Conservation (phyloP, 331 rosid species). For the Telfairia occidentalis region DNA sequence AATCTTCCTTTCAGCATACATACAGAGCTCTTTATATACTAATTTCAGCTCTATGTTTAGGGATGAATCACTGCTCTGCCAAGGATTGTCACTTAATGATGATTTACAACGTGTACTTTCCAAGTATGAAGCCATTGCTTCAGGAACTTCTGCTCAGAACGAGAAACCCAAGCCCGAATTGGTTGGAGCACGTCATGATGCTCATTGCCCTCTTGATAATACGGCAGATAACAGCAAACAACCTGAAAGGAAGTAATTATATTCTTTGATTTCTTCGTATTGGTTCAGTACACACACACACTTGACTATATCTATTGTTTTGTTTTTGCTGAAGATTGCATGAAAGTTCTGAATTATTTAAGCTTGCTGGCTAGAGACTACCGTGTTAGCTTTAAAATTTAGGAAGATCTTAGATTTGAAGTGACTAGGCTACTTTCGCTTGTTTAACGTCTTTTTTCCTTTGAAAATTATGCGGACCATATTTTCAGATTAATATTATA, state of each 20-base stretch:
- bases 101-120: constrained; percentile 80
- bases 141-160: constrained; percentile 37
- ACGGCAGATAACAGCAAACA: constrained; percentile 43
- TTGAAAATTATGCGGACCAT: background rate
- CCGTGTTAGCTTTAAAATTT: background rate
- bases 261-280: constrained; percentile 3
- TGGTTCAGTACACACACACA: background rate
- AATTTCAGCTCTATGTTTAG: constrained; percentile 22
- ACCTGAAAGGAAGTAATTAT: constrained; percentile 43
- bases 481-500: background rate
- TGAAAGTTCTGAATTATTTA: background rate
- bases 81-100: constrained; percentile 81
- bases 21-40: background rate
- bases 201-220: constrained; percentile 50
- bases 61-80: constrained; percentile 85
- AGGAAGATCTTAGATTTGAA: background rate
- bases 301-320: background rate
- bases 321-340: background rate
- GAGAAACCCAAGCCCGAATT: constrained; percentile 44
- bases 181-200: constrained; percentile 39
- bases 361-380: background rate
- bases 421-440: background rate
- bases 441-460: background rate
- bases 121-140: constrained; percentile 81
- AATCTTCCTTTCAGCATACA: background rate